These are phyloP conservation scores for Physocladia obscura DNA, from an alignment of 192 early-diverging fungal species.

Conservation along the genomic window DNA sequence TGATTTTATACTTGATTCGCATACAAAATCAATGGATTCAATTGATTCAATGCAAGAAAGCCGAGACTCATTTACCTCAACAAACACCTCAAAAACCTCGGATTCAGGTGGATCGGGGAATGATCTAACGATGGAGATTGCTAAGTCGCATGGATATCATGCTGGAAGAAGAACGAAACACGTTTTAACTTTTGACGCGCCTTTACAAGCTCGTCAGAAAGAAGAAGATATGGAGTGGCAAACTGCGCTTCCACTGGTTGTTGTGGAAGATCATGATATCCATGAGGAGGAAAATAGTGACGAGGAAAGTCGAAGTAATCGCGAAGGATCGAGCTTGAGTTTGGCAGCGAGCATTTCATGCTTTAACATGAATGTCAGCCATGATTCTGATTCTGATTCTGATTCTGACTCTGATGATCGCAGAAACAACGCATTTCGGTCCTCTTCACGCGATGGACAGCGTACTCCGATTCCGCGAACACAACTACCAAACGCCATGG, in stretches of 20 bases:
- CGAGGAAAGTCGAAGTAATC: too few relatives aligned
- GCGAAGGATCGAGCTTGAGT: neutral
- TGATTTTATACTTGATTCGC: conserved; percentile 37
- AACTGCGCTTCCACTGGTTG: conserved; percentile 22
- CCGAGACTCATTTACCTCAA: too few relatives aligned
- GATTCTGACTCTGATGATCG: neutral
- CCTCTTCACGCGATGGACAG: too few relatives aligned
- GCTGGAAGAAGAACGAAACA: neutral
- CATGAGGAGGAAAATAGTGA: neutral
- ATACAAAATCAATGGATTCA: too few relatives aligned
- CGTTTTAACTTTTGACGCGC: conserved; percentile 25
- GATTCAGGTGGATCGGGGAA: too few relatives aligned
- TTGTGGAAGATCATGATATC: conserved; percentile 21
- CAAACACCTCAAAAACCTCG: too few relatives aligned
- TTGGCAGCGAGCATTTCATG: neutral
- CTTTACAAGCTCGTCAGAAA: neutral
- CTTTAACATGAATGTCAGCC: conserved; percentile 2
- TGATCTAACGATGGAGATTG: conserved; percentile 15
- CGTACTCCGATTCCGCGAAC: too few relatives aligned
- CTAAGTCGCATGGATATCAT: neutral
- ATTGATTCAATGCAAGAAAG: conserved; percentile 7
- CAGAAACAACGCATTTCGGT: neutral
- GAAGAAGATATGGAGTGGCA: conserved; percentile 22
- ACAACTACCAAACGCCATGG: neutral
- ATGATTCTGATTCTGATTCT: conserved; percentile 5